These are phyloP conservation scores for Spathaspora arborariae DNA, from an alignment of 805 yeast species.

Conservation along the genomic window DNA sequence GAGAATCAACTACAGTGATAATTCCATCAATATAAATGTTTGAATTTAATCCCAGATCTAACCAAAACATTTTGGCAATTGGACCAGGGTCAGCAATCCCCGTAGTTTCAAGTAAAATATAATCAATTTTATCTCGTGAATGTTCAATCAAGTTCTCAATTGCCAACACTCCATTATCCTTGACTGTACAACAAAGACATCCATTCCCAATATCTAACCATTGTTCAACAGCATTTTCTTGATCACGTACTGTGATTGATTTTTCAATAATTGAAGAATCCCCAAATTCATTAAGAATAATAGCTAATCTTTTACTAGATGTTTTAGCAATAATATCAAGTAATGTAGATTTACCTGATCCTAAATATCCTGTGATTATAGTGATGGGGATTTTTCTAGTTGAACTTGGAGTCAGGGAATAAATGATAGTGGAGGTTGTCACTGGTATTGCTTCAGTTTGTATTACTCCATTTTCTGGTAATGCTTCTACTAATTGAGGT, in stretches of 20 bases:
- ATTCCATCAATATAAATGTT: constrained; percentile 89
- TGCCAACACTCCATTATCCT: constrained; percentile 91
- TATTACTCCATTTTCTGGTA: constrained; percentile 7
- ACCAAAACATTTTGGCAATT: constrained; percentile 96
- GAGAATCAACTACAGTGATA: constrained; percentile 78
- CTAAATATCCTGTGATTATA: constrained; percentile 90
- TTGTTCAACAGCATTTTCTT: constrained; percentile 61
- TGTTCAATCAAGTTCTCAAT: constrained; percentile 80
- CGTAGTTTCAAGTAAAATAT: constrained; percentile 89
- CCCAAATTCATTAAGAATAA: constrained; percentile 89
- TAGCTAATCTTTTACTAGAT: constrained; percentile 76
- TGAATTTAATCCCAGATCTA: constrained; percentile 83
- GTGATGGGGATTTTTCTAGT: constrained; percentile 75
- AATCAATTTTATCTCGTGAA: constrained; percentile 72
- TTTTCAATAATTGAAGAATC: constrained; percentile 88
- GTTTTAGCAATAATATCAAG: constrained; percentile 68
- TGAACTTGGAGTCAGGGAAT: constrained; percentile 11
- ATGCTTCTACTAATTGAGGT: constrained; percentile 31
- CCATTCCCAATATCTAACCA: constrained; percentile 98
- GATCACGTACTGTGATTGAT: constrained; percentile 65
- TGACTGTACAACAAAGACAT: constrained; percentile 93
- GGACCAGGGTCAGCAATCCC: constrained; percentile 99
- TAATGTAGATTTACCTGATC: constrained; percentile 90
- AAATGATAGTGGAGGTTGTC: constrained; percentile 6
- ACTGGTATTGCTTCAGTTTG: constrained; percentile 2